Conservation (phyloP, 139 green algal genomes). For the Chlamydomonas sphaeroides region DNA sequence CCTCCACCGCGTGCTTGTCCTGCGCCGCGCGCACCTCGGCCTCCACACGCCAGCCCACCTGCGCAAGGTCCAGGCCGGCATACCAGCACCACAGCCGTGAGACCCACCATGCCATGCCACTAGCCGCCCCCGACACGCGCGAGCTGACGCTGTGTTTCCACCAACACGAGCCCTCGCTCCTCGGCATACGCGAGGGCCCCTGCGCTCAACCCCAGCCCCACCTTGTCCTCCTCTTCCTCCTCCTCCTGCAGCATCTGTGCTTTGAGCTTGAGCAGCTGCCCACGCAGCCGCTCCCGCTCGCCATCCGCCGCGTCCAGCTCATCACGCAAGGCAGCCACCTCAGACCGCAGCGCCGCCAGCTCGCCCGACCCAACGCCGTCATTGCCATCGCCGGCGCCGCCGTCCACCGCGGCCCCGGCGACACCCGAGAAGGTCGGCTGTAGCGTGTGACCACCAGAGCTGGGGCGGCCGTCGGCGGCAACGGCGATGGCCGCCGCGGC, state of each 20-base stretch:
- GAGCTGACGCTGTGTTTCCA: too few species aligned
- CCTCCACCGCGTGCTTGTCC: not conserved
- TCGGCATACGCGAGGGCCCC: not conserved
- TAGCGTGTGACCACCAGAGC: not conserved
- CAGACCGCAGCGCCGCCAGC: slow-evolving; percentile 17
- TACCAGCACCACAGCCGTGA: too few species aligned
- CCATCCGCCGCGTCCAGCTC: slow-evolving; percentile 38
- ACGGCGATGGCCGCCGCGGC: not conserved
- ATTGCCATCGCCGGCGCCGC: not conserved
- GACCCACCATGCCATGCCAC: too few species aligned
- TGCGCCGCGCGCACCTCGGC: slow-evolving; percentile 18
- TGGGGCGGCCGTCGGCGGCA: too few species aligned
- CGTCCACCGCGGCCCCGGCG: too few species aligned
- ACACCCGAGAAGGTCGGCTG: not conserved
- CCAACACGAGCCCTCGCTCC: too few species aligned
- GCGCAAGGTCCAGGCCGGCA: too few species aligned
- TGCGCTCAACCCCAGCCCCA: slow-evolving; percentile 49
- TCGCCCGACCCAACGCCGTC: too few species aligned
- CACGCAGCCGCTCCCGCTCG: slow-evolving; percentile 38
- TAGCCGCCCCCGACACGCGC: too few species aligned
- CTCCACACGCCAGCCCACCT: slow-evolving; percentile 38
- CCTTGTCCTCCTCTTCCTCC: slow-evolving; percentile 57
- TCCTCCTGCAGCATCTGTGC: slow-evolving; percentile 66
- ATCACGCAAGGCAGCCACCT: slow-evolving; percentile 33
- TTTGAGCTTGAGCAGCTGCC: slow-evolving; percentile 64